These are phyloP conservation scores for Populus simonii DNA, from an alignment of 345 rosid species.

Conservation along the genomic window DNA sequence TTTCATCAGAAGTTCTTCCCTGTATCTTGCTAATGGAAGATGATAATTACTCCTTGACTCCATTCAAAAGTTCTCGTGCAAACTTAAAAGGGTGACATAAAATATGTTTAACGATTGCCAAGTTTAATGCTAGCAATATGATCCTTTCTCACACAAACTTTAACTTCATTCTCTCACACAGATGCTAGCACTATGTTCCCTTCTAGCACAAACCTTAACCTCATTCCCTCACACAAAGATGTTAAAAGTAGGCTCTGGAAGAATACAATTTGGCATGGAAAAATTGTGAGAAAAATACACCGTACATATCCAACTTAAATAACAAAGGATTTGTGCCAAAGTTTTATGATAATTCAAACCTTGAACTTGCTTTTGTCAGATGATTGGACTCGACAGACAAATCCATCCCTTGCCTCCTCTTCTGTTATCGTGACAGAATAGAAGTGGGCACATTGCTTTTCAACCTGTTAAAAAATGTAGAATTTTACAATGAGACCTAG, in stretches of 20 bases:
- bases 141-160: not conserved
- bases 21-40: not conserved
- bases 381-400: slow-evolving; percentile 90
- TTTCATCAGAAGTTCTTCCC: not conserved
- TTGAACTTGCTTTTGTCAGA: slow-evolving; percentile 97
- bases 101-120: not conserved
- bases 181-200: not conserved
- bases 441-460: slow-evolving; percentile 97
- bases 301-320: not conserved
- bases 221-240: not conserved
- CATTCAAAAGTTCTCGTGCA: not conserved
- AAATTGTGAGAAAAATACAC: not conserved
- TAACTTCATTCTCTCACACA: no score
- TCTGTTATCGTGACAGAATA: slow-evolving; percentile 81
- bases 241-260: not conserved
- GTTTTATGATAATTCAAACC: slow-evolving; percentile 39
- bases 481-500: slow-evolving; percentile 20
- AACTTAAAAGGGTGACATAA: not conserved
- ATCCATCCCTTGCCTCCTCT: slow-evolving; percentile 86
- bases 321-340: slow-evolving; percentile 1
- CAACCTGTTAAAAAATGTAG: slow-evolving; percentile 65
- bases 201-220: not conserved
- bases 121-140: not conserved
- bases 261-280: not conserved
- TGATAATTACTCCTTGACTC: not conserved